Evolutionary conservation across 2,329 filamentous ascomycete species (phyloP).

Genomic region (Teratosphaeria gauchensis): DNA sequence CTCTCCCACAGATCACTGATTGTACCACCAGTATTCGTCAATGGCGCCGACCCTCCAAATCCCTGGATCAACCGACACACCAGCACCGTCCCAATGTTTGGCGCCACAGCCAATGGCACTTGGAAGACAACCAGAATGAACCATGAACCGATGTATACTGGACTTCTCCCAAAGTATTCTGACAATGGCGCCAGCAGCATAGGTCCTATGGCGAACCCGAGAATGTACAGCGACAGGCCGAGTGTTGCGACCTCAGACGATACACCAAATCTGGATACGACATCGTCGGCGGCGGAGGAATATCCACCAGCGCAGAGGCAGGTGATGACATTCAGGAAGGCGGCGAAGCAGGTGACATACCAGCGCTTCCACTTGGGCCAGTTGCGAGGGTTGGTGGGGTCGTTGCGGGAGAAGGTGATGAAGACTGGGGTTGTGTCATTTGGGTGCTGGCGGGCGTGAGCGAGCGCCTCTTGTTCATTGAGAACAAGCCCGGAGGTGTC

Average conservation of each 20-base stretch:
- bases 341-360: conserved; percentile 55
- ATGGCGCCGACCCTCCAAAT: conserved; percentile 46
- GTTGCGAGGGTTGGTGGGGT: conserved; percentile 61
- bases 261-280: conserved; percentile 34
- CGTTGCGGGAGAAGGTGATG: conserved; percentile 36
- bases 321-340: conserved; percentile 53
- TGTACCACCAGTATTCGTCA: conserved; percentile 57
- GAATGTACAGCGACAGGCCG: conserved; percentile 29
- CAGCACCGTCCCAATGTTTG: conserved; percentile 54
- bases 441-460: background rate
- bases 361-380: conserved; percentile 63
- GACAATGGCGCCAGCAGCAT: conserved; percentile 55
- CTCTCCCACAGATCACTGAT: background rate
- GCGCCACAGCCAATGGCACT: conserved; percentile 53
- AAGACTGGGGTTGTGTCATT: background rate
- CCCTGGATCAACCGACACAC: conserved; percentile 29
- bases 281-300: conserved; percentile 31
- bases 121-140: conserved; percentile 55
- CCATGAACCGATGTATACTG: conserved; percentile 41
- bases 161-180: conserved; percentile 39
- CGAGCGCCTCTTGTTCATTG: background rate
- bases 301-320: conserved; percentile 51
- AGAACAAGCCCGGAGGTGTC: background rate
- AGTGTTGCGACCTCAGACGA: conserved; percentile 26
- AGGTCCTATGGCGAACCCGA: conserved; percentile 51